A percentile compares a stretch with the other conserved stretches of the same genome.
Conservation (phyloP, 2,329 filamentous ascomycete genomes). For the Talaromyces albobiverticillius region DNA sequence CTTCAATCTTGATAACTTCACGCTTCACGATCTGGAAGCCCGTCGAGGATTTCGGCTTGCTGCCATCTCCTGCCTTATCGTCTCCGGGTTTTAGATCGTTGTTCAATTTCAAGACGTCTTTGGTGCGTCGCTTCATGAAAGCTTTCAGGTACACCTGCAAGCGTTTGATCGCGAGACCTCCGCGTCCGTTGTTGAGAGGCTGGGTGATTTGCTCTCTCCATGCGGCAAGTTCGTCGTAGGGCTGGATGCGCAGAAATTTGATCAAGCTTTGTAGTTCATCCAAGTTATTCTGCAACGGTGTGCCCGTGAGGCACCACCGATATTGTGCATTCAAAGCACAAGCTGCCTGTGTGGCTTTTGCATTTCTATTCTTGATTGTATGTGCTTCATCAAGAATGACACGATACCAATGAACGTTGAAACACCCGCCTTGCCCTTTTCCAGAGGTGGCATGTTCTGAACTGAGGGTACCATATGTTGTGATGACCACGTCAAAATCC, state of each 20-base stretch:
- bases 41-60: slow-evolving; percentile 52
- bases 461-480: slow-evolving; percentile 91
- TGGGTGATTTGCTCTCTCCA: slow-evolving; percentile 91
- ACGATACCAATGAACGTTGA: slow-evolving; percentile 91
- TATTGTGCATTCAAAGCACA: slow-evolving; percentile 83
- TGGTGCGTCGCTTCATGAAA: slow-evolving; percentile 98
- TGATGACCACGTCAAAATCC: slow-evolving; percentile 91
- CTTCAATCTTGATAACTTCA: slow-evolving; percentile 76
- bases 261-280: slow-evolving; percentile 94
- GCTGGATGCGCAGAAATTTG: slow-evolving; percentile 86
- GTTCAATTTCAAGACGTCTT: slow-evolving; percentile 89
- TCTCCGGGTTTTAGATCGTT: slow-evolving; percentile 76
- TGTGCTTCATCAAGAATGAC: slow-evolving; percentile 95
- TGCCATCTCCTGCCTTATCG: slow-evolving; percentile 46
- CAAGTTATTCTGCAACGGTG: slow-evolving; percentile 96
- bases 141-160: slow-evolving; percentile 82
- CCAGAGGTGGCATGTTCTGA: slow-evolving; percentile 73
- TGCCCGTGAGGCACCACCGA: slow-evolving; percentile 93
- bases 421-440: slow-evolving; percentile 68
- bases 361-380: slow-evolving; percentile 96
- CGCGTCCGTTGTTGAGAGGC: slow-evolving; percentile 86
- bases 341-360: slow-evolving; percentile 90
- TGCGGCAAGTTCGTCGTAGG: slow-evolving; percentile 77
- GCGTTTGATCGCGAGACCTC: slow-evolving; percentile 81
- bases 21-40: slow-evolving; percentile 90